Base-by-base conservation (phyloP, 2,329 filamentous ascomycete species). In the Byssothecium circinans region DNA sequence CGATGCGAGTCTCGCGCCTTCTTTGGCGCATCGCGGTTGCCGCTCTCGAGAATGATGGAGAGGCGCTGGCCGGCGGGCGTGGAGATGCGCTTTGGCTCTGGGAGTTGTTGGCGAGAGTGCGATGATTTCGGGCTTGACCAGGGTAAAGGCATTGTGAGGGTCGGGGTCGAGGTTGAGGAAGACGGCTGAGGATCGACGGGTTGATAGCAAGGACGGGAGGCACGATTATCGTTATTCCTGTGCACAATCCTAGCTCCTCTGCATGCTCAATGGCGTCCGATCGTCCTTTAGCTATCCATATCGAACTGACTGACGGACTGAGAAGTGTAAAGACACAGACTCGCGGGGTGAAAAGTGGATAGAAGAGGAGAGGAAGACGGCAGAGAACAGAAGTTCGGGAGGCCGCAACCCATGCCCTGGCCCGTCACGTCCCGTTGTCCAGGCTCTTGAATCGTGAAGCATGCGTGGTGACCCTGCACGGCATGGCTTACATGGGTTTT, bases 61-160 rank as follows among this genome's bases (percentile, higher is more conserved):
- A 75, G 64, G 20, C 73, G 69, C 41, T 70, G 63, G 25, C 72
- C 73, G 19, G 71, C 72, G 40, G 71, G 69, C 22, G 72, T 73
- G 3, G 70, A 72, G 41, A 75, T 74, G 34, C 70, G 69, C 56
- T 73, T 73, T 14, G 70, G 60, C 18, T 67, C 64, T 6, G 65
- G 66, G 19, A 58, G 46, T 20, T 64, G 55, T 45, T 68, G 60
- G 40, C 58, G 58, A 11, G 60, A 50, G 20, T 57, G 56, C 22
- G 44, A 48, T 35, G 44, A 48, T 35, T 57, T 62, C 12, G 53
- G 43, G 20, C 56, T 55, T 23, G 43, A 43, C 47, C 64, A 62
- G 17, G 23, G 20, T 49, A 64, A 50, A 40, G 60, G 58, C 65
- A 68, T 69, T 25, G 36, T 47, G 40, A 33, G 17, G 30, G 34